These are phyloP conservation scores for Mycena maculata DNA, from an alignment of 768 basidiomycete species.

Conservation along the genomic window DNA sequence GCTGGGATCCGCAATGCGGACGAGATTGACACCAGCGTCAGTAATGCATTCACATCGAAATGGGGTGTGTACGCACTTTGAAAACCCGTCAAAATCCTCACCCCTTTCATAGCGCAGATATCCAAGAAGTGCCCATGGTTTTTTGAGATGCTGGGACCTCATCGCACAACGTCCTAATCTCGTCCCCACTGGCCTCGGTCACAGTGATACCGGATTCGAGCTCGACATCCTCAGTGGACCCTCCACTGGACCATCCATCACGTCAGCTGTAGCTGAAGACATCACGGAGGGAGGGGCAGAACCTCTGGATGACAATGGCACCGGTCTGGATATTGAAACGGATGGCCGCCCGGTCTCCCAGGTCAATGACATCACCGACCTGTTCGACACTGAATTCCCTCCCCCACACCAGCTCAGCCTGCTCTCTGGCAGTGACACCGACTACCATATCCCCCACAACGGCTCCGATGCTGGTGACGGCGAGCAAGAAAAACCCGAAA, in stretches of 20 bases:
- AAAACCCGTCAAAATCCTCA: too few relatives aligned
- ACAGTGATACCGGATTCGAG: background rate
- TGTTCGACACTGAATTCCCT: background rate
- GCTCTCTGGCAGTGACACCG: background rate
- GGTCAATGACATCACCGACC: too few relatives aligned
- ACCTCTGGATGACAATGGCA: too few relatives aligned
- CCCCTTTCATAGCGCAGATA: background rate
- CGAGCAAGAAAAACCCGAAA: background rate
- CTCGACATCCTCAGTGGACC: background rate
- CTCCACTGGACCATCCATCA: background rate
- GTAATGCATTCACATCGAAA: background rate
- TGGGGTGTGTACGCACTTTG: background rate
- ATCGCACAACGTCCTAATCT: background rate
- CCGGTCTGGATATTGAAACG: too few relatives aligned
- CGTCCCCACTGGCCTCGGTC: background rate
- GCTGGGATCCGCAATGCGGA: background rate
- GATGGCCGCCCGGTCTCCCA: too few relatives aligned
- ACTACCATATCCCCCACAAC: background rate
- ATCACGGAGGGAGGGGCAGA: too few relatives aligned
- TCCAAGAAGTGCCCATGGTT: slow-evolving; percentile 31
- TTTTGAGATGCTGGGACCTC: background rate
- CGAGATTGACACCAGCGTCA: background rate
- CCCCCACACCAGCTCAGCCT: background rate
- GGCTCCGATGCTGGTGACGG: background rate
- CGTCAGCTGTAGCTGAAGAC: too few relatives aligned